These are phyloP conservation scores for Inonotus hispidus DNA, from an alignment of 1,284 basidiomycete genomes.

Conservation along the genomic window DNA sequence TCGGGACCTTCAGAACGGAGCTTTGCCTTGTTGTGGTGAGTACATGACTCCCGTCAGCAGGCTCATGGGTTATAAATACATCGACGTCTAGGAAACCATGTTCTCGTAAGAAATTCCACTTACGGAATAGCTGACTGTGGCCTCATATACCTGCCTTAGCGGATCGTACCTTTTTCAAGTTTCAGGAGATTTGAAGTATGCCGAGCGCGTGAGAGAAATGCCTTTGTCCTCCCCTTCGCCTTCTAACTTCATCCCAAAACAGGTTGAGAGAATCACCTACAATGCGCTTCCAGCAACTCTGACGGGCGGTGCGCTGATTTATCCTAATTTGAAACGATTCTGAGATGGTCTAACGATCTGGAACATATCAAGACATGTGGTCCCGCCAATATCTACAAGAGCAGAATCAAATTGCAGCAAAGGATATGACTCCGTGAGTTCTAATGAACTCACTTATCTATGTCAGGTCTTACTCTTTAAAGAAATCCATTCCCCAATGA, in stretches of 20 bases:
- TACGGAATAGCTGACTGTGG: background rate
- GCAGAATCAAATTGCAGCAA: constrained; percentile 53
- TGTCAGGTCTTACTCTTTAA: constrained; percentile 1
- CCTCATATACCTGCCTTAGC: constrained; percentile 25
- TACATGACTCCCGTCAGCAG: constrained; percentile 8
- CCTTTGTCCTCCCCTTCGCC: background rate
- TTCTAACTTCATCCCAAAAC: background rate
- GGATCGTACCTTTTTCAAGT: constrained; percentile 55
- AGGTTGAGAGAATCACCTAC: constrained; percentile 57
- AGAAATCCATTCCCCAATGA: constrained; percentile 51
- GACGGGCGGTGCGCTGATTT: constrained; percentile 37
- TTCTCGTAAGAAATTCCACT: constrained; percentile 42
- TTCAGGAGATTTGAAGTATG: constrained; percentile 50
- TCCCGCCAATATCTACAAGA: constrained; percentile 55
- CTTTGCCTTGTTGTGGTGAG: constrained; percentile 53
- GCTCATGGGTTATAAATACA: background rate
- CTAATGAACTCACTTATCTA: background rate
- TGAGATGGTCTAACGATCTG: background rate
- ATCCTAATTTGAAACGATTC: background rate
- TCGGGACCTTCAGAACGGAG: constrained; percentile 36
- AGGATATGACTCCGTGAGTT: constrained; percentile 51
- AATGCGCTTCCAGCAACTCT: constrained; percentile 52
- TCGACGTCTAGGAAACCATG: constrained; percentile 45
- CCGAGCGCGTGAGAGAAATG: constrained; percentile 38
- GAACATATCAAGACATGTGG: constrained; percentile 44